These are phyloP conservation scores for Colletotrichum sansevieriae DNA, from an alignment of 2,329 filamentous ascomycete species.

Conservation along the genomic window DNA sequence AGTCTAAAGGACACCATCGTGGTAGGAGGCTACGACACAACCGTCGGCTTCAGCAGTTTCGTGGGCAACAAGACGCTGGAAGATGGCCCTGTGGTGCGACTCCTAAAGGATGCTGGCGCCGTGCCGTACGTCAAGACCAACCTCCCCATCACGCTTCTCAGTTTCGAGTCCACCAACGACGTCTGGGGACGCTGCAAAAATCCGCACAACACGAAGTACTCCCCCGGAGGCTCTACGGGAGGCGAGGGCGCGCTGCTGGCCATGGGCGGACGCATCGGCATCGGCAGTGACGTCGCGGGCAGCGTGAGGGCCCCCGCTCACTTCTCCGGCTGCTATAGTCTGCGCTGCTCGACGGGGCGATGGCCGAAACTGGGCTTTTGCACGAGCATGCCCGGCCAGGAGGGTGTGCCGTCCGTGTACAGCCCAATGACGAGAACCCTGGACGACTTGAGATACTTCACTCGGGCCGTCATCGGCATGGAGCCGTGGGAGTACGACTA, in stretches of 20 bases:
- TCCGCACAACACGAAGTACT: conserved; percentile 86
- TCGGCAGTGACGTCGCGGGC: conserved; percentile 92
- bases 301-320: conserved; percentile 89
- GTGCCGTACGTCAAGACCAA: conserved; percentile 96
- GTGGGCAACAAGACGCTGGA: conserved; percentile 73
- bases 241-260: conserved; percentile 88
- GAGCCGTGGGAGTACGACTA: conserved; percentile 92
- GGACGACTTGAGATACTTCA: conserved; percentile 87
- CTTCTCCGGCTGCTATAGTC: conserved; percentile 88
- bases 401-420: conserved; percentile 89
- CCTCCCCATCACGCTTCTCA: conserved; percentile 85
- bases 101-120: conserved; percentile 89
- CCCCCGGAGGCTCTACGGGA: conserved; percentile 89
- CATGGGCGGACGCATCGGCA: conserved; percentile 85
- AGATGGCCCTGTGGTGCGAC: conserved; percentile 79
- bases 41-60: conserved; percentile 83
- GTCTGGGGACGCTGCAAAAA: conserved; percentile 88
- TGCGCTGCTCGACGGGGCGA: conserved; percentile 88
- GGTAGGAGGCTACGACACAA: conserved; percentile 85
- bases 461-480: conserved; percentile 81
- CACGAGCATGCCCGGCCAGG: conserved; percentile 93
- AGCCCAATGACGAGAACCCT: conserved; percentile 92
- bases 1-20: conserved; percentile 86
- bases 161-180: conserved; percentile 83
- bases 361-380: conserved; percentile 89